A percentile compares a stretch with the other conserved stretches of the same genome.
These are phyloP conservation scores for Saturnispora gosingensis DNA, from an alignment of 805 yeast genomes.

Conservation along the genomic window DNA sequence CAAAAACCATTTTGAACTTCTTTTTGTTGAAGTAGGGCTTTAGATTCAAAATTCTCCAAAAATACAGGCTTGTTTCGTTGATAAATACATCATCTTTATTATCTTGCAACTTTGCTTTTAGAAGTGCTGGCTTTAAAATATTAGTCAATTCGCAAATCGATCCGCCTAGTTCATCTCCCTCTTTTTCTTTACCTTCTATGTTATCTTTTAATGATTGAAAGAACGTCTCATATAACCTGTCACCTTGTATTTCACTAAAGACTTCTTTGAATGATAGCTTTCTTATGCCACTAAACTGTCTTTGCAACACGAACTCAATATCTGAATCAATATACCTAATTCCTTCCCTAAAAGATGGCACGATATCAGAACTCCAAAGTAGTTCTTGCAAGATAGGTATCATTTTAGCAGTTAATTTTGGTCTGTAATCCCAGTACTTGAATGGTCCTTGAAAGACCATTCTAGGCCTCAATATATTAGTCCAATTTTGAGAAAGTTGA, in stretches of 20 bases:
- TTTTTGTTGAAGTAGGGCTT: constrained; percentile 44
- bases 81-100: constrained; percentile 33
- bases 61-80: constrained; percentile 39
- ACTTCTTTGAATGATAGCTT: constrained; percentile 5
- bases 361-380: not conserved
- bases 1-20: constrained; percentile 41
- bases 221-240: not conserved
- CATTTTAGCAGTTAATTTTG: not conserved
- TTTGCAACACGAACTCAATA: constrained; percentile 3
- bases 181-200: not conserved
- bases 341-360: constrained; percentile 3
- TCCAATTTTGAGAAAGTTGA: constrained; percentile 1
- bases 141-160: constrained; percentile 2
- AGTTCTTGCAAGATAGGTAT: constrained; percentile 6
- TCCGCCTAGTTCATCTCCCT: not conserved
- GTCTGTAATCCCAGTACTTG: not conserved
- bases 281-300: constrained; percentile 1
- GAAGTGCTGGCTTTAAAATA: constrained; percentile 28
- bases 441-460: constrained; percentile 5
- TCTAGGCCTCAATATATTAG: constrained; percentile 1
- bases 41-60: constrained; percentile 52
- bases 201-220: not conserved
- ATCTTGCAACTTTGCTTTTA: constrained; percentile 9
- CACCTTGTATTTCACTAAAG: not conserved
- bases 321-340: not conserved